Evolutionary conservation across 176 grass and related monocot species (phyloP), one percentile per base, ranked within the genome.

Genomic region (Cenchrus purpureus): DNA sequence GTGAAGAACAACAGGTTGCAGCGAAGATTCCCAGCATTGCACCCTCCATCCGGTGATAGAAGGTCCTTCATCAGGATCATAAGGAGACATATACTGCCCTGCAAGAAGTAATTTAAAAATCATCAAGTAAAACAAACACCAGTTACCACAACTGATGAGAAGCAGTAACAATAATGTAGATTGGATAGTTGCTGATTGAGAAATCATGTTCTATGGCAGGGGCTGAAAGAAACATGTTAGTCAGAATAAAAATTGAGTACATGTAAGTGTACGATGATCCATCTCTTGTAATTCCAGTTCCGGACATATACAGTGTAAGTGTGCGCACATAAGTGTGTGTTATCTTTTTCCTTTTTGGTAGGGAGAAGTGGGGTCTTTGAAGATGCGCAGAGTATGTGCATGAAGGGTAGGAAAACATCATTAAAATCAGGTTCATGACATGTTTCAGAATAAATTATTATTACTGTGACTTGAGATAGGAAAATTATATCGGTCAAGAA

Each of bases 51-150:
- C 97, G 25, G 97, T 99, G 84, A 99, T 96, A 71, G 97, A 99
- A 79, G 97, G 97, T 29, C 97, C 97, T 94, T 99, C 97, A 63
- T 99, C 97, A 45, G 97, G 97, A 86, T 99, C 93, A 86, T 99
- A 99, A 57, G 97, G 97, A 86, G 97, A 99, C 97, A 99, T 99
- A 78, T 99, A 99, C 71, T 99, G 97, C 43, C 97, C 96, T 98
- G 87, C 78, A 88, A 50, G 12, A 70, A 59, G 53, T 91, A 65
- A 73, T 63, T 68, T 17, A 77, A 55, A 48, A 4, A 58, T 83
- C 77, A 60, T 86, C 65, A 22, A 62, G 57, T 58, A 45, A 68
- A 79, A 83, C 48, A 54, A 86, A 63, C 55, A 72, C 31, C 25
- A 74, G 10, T 28, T 50, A 80, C 12, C 40, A 45, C 68, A 67